Conservation (phyloP, 441 rosid species). For the Brassica hybrid region DNA sequence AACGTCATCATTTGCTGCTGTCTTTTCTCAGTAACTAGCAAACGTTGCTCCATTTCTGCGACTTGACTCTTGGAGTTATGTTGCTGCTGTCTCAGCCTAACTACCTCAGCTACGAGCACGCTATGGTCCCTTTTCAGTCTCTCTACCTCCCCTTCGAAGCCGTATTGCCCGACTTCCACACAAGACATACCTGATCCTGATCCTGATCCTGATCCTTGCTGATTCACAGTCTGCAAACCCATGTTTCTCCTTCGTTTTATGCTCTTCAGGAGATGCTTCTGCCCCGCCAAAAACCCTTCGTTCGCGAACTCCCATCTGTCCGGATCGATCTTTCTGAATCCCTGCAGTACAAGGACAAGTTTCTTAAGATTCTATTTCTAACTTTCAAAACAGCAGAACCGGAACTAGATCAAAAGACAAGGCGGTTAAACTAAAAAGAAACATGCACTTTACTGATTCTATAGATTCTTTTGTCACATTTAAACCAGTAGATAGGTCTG, state of each 20-base stretch:
- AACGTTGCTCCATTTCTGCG: slow-evolving; percentile 57
- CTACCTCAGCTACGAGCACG: slow-evolving; percentile 61
- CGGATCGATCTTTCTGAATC: slow-evolving; percentile 87
- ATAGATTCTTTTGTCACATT: not conserved
- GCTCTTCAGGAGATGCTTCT: slow-evolving; percentile 74
- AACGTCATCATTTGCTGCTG: slow-evolving; percentile 79
- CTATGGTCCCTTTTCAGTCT: slow-evolving; percentile 66
- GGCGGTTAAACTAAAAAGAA: not conserved
- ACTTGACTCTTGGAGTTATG: slow-evolving; percentile 61
- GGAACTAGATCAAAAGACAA: not conserved
- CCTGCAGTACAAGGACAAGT: slow-evolving; percentile 48
- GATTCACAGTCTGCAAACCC: slow-evolving; percentile 44
- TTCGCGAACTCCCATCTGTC: slow-evolving; percentile 92
- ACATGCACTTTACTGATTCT: not conserved
- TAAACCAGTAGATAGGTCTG: not conserved
- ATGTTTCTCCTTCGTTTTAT: slow-evolving; percentile 77
- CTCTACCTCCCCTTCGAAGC: slow-evolving; percentile 67
- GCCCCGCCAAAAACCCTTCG: slow-evolving; percentile 85
- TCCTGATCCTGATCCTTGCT: slow-evolving; percentile 41
- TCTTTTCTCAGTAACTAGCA: slow-evolving; percentile 63
- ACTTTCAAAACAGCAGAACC: not conserved
- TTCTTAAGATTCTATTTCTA: not conserved
- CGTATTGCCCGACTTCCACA: slow-evolving; percentile 75
- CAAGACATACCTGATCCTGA: slow-evolving; percentile 63
- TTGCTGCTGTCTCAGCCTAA: slow-evolving; percentile 73